Percentiles rank a stretch among this genome's conserved stretches.
phyloP scores from a whole-genome alignment of 768 basidiomycete genomes.

The Daedaleopsis sinensis region DNA sequence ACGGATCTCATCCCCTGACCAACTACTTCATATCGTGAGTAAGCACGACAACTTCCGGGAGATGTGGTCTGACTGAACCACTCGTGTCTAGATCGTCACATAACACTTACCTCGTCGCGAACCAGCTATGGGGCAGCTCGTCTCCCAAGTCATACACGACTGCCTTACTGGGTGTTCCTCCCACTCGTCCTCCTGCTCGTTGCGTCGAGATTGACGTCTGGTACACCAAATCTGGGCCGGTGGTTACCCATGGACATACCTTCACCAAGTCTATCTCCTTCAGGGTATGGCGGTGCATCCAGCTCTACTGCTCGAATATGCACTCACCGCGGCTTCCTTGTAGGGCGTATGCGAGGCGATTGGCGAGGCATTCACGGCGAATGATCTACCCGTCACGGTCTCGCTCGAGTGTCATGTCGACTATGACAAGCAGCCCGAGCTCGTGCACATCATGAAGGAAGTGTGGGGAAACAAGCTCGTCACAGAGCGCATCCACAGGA shows the following conservation, averaged over 20 bases:
- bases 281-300: not conserved
- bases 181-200: not conserved
- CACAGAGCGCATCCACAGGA: not conserved
- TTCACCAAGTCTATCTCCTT: not conserved
- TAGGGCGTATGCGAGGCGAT: not conserved
- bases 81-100: not conserved
- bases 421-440: not conserved
- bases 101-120: not conserved
- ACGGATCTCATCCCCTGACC: not conserved
- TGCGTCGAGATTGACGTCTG: not conserved
- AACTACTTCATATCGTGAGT: not conserved
- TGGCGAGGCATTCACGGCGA: not conserved
- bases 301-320: not conserved
- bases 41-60: not conserved
- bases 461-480: not conserved
- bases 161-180: not conserved
- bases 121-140: not conserved
- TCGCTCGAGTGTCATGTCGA: not conserved
- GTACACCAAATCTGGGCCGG: not conserved
- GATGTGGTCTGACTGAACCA: not conserved
- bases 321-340: not conserved
- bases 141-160: not conserved
- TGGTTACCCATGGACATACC: not conserved
- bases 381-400: not conserved
- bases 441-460: not conserved